Evolutionary conservation across 495 filamentous ascomycete genomes (phyloP), one percentile per base, ranked within the genome.

Genomic region (Penicilliopsis zonata): DNA sequence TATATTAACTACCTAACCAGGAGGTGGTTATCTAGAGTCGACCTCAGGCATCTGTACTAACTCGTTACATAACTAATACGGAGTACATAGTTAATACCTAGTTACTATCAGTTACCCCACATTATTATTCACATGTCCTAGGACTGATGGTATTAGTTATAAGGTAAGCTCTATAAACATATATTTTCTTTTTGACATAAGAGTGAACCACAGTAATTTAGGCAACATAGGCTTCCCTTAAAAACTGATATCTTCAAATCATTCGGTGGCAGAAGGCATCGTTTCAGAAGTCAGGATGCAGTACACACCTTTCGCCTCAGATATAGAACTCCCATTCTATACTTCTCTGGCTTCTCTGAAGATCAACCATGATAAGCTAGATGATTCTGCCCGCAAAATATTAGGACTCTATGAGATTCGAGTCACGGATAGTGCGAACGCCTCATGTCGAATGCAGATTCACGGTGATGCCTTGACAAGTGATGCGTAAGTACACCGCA

Each of bases 281-380:
- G 14, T 12, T 29, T 8, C 5, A 15, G n/a, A n/a, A n/a, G n/a
- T n/a, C 33, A 48, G 30, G 12, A 67, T 67, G 63, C 59, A 60
- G 33, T 96, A 86, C 57, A 78, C 82, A 26, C 76, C 86, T 0
- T 96, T 94, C 69, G 69, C 74, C 15, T 94, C 88, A 17, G 86
- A 94, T 57, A 83, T 96, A 42, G 90, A 98, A 47, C 65, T 95
- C 14, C 85, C 85, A 13, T 98, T 98, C 54, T 96, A 94, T 49
- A 80, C 80, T 22, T 75, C 84, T 22, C 72, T 98, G 15, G 86
- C 87, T 28, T 74, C 77, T 6, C 81, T 74, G 31, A 98, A 98
- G 56, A 82, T 98, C 46, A 85, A 98, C 47, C 79, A 93, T 72
- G 90, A 95, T 58, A 92, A 82, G 62, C 81, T 98, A 24, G 80